These are phyloP conservation scores for Chenopodium berlandieri DNA, from an alignment of 148 eudicot genomes.

Conservation along the genomic window DNA sequence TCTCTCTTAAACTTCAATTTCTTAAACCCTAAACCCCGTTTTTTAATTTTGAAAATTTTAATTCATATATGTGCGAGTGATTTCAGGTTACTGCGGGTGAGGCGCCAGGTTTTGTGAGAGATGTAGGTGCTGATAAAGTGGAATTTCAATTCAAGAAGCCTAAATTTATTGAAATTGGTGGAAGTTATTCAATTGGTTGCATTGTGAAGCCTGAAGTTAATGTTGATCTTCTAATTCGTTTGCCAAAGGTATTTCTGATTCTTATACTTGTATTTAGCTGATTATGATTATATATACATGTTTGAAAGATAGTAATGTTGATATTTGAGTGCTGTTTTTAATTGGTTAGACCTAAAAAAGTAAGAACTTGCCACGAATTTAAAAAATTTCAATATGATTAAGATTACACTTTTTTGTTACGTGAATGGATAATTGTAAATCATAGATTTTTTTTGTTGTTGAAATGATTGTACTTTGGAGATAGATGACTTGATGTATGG, in stretches of 20 bases:
- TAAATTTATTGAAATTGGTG: conserved; percentile 56
- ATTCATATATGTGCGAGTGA: background rate
- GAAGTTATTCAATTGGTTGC: conserved; percentile 70
- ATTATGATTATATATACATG: no score
- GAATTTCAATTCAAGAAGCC: conserved; percentile 85
- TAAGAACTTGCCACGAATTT: no score
- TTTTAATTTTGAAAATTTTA: background rate
- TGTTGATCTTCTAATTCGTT: conserved; percentile 70
- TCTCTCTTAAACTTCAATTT: no score
- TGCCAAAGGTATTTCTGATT: conserved; percentile 72
- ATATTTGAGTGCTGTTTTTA: no score
- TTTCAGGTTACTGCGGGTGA: conserved; percentile 60
- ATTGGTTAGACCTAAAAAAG: no score
- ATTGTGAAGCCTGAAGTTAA: conserved; percentile 64
- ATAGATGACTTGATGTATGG: no score
- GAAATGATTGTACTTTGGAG: no score
- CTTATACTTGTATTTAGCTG: background rate
- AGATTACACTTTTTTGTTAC: no score
- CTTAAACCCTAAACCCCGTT: conserved; percentile 27
- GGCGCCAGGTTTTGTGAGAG: conserved; percentile 80
- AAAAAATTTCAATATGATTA: no score
- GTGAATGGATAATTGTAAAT: no score
- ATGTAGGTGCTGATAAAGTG: conserved; percentile 84
- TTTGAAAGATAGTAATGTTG: no score
- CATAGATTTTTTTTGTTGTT: no score